These are phyloP conservation scores for Pythium dissimile DNA, from an alignment of 352 stramenopile genomes.

Conservation along the genomic window DNA sequence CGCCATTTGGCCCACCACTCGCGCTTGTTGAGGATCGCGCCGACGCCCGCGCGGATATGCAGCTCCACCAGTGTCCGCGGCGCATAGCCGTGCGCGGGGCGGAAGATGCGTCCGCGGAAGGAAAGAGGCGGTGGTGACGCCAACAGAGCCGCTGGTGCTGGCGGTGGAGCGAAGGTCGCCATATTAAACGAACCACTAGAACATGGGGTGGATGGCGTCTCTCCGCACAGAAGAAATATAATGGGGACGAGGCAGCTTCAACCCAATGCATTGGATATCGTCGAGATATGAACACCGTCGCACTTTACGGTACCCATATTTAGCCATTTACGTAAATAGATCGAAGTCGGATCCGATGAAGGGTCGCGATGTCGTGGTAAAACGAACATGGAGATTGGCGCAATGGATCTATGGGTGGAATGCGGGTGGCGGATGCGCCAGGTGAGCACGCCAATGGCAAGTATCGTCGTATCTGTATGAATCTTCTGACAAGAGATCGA, in stretches of 20 bases:
- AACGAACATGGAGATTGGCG: not conserved
- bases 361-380: not conserved
- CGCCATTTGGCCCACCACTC: conserved; percentile 39
- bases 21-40: conserved; percentile 39
- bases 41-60: conserved; percentile 28
- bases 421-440: conserved; percentile 9
- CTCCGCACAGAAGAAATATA: not conserved
- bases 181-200: too few relatives aligned
- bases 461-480: too few relatives aligned
- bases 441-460: not conserved
- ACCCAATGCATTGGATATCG: too few relatives aligned
- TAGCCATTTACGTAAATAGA: too few relatives aligned
- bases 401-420: not conserved
- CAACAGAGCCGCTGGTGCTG: not conserved
- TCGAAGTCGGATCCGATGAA: not conserved
- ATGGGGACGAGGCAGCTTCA: not conserved
- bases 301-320: too few relatives aligned
- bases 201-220: not conserved
- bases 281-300: too few relatives aligned
- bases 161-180: not conserved
- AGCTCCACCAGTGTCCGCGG: conserved; percentile 32
- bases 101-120: conserved; percentile 22
- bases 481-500: too few relatives aligned
- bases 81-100: conserved; percentile 10
- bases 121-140: not conserved